Evolutionary conservation across 768 basidiomycete species (phyloP).

Genomic region (Clathrus columnatus): DNA sequence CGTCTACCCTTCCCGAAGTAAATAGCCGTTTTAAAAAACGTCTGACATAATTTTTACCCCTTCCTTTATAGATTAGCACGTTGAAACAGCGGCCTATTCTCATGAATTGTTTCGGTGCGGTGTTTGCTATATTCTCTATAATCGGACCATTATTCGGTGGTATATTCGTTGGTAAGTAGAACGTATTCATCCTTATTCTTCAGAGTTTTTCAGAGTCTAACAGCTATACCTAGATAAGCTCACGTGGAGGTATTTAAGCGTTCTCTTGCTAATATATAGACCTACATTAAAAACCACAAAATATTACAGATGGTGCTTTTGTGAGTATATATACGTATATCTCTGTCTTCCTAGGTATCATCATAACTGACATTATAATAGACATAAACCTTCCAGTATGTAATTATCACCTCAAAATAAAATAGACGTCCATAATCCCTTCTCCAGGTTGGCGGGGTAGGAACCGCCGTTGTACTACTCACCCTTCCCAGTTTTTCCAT

Average conservation of each 20-base stretch:
- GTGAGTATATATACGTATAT: too few species aligned
- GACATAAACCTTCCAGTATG: constrained; percentile 1
- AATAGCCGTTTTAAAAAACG: too few species aligned
- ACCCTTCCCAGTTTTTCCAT: neutral
- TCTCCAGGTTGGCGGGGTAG: neutral
- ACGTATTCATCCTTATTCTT: neutral
- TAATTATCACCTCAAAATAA: too few species aligned
- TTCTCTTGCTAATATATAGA: too few species aligned
- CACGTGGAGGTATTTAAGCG: neutral
- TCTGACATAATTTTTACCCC: neutral
- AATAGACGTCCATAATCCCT: too few species aligned
- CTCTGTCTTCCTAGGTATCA: too few species aligned
- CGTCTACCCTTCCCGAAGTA: constrained; percentile 9
- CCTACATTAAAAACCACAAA: too few species aligned
- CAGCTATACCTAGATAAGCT: neutral
- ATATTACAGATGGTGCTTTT: neutral
- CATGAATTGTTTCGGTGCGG: constrained; percentile 6
- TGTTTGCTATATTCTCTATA: constrained; percentile 8
- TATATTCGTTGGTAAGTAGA: constrained; percentile 10
- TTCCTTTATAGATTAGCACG: constrained; percentile 1
- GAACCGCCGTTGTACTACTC: neutral
- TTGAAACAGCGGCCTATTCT: constrained; percentile 5
- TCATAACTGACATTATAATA: too few species aligned
- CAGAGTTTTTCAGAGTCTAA: neutral
- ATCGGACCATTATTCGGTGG: constrained; percentile 12